Evolutionary conservation across 2,329 filamentous ascomycete genomes (phyloP), one percentile per base, ranked within the genome.

Genomic region (Claviceps citrina): DNA sequence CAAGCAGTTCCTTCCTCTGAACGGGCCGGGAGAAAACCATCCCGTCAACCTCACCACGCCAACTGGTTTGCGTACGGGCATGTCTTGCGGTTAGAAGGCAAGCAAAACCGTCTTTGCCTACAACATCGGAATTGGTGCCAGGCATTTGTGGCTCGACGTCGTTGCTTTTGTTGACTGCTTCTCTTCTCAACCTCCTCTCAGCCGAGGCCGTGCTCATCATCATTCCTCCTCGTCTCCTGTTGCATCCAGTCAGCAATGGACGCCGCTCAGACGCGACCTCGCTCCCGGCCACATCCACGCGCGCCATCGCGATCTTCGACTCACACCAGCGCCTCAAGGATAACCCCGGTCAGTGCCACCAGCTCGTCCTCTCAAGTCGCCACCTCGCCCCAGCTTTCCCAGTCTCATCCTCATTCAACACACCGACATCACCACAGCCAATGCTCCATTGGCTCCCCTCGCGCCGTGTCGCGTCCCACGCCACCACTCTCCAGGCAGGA

Each of bases 221-320:
- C 22, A 24, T 8, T 5, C 22, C 22, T 24, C 22, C 22, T 24
- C 22, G 22, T 24, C 22, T 24, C 22, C 22, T 24, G 5, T 24
- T 24, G 22, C 22, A 5, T 8, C 8, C 5, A 7, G 46, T 5
- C 32, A 18, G 28, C 36, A 20, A 62, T 62, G 59, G 59, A 62
- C 12, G 39, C 44, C 15, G 39, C 52, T 27, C 44, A 49, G 15
- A 31, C 43, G 10, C 51, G 53, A 24, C 24, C 44, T 27, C 46
- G 51, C n/a, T 50, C 53, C 19, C 51, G 49, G 42, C 49, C 53
- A 39, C 53, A 61, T 44, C 55, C 61, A 45, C 67, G 66, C 43
- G 60, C 61, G 8, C 54, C 62, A 25, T 72, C 68, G 12, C 61
- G 65, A 43, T 63, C 66, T 16, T 70, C 65, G 43, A 64, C 53